These are phyloP conservation scores for Bryum argenteum DNA, from an alignment of 225 moss, liverwort and hornwort species.

Conservation along the genomic window DNA sequence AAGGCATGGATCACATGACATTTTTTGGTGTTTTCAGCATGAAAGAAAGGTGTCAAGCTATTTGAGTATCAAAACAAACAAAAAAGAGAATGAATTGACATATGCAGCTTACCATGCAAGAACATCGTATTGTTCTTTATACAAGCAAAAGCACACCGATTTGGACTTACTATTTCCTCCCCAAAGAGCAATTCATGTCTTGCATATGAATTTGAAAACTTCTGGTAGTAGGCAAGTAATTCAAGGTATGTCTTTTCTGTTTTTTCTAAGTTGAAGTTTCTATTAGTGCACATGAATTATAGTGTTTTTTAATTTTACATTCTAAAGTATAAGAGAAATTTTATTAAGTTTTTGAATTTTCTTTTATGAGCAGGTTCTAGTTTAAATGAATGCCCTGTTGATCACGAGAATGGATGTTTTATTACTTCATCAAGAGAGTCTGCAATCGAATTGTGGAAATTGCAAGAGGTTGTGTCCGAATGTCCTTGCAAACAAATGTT, in stretches of 20 bases:
- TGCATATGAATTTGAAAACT: neutral
- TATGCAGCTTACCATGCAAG: neutral
- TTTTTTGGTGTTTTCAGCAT: neutral
- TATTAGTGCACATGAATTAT: too few relatives aligned
- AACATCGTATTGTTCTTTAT: neutral
- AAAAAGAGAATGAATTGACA: neutral
- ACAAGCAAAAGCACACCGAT: neutral
- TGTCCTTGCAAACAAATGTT: neutral
- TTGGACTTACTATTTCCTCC: neutral
- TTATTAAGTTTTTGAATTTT: too few relatives aligned
- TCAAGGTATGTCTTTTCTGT: neutral
- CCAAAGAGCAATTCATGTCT: neutral
- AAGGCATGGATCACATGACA: constrained; percentile 6
- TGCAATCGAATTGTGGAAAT: neutral
- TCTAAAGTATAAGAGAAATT: too few relatives aligned
- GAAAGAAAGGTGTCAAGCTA: neutral
- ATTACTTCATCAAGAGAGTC: neutral
- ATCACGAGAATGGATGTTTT: neutral
- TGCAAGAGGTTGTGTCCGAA: neutral
- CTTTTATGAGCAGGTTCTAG: too few relatives aligned
- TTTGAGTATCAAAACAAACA: constrained; percentile 1
- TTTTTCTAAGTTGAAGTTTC: too few relatives aligned
- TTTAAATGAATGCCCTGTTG: neutral
- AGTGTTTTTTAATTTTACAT: too few relatives aligned
- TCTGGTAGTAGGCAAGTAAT: neutral